Conservation (phyloP, 768 basidiomycete species). For the Leccinum longicurvipes region DNA sequence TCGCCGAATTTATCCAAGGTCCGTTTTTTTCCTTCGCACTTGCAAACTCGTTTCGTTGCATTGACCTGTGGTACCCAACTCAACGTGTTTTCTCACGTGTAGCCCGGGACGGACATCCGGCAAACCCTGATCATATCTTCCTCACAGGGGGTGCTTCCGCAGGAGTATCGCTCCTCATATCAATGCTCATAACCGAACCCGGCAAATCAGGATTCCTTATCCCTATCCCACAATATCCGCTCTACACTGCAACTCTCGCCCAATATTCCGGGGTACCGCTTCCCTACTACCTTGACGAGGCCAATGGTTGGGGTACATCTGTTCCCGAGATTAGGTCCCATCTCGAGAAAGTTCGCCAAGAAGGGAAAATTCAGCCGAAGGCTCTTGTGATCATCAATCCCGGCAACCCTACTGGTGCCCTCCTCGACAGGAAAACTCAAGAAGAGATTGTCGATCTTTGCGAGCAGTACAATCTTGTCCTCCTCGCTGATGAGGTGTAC, state of each 20-base stretch:
- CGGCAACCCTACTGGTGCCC: constrained; percentile 92
- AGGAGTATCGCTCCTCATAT: constrained; percentile 86
- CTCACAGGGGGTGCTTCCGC: constrained; percentile 93
- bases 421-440: constrained; percentile 72
- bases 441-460: constrained; percentile 76
- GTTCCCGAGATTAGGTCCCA: constrained; percentile 61
- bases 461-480: constrained; percentile 78
- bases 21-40: constrained; percentile 17
- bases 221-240: constrained; percentile 96
- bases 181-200: constrained; percentile 68
- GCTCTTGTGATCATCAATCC: constrained; percentile 98
- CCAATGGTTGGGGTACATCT: constrained; percentile 79
- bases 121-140: constrained; percentile 84
- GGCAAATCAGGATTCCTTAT: constrained; percentile 75
- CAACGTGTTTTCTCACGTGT: not conserved
- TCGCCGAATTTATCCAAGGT: constrained; percentile 90
- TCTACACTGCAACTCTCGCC: constrained; percentile 94
- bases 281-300: constrained; percentile 88
- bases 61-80: constrained; percentile 3
- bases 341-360: constrained; percentile 58
- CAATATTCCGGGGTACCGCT: constrained; percentile 76
- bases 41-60: not conserved
- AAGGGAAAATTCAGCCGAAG: constrained; percentile 59
- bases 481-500: constrained; percentile 99
- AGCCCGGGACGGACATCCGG: constrained; percentile 90